Conservation (phyloP, 2,329 filamentous ascomycete genomes). For the Beauveria caledonica region DNA sequence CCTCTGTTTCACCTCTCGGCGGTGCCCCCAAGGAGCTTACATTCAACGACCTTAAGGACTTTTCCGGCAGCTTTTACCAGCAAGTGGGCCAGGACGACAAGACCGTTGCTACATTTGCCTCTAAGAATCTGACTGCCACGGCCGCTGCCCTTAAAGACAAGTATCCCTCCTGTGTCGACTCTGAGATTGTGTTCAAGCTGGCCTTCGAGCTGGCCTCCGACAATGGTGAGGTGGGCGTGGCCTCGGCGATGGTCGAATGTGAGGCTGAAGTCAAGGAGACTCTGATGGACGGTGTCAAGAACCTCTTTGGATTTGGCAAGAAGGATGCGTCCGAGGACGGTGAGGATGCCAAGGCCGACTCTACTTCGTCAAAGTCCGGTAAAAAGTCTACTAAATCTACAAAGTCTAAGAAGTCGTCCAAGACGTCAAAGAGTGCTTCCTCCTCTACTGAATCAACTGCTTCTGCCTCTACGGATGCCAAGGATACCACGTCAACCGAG, state of each 20-base stretch:
- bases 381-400: conserved; percentile 21
- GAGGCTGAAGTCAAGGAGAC: conserved; percentile 73
- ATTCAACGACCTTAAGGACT: conserved; percentile 75
- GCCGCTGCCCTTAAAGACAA: conserved; percentile 71
- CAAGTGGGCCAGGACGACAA: conserved; percentile 51
- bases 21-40: conserved; percentile 73
- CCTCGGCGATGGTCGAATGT: conserved; percentile 72
- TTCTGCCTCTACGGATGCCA: conserved; percentile 40
- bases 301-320: conserved; percentile 87
- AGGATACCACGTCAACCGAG: conserved; percentile 35
- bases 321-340: conserved; percentile 71
- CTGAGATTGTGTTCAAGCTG: conserved; percentile 74
- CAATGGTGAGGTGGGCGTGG: conserved; percentile 72
- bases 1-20: conserved; percentile 65
- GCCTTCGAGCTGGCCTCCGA: conserved; percentile 62
- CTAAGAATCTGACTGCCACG: conserved; percentile 78
- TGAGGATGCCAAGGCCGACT: conserved; percentile 17
- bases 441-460: conserved; percentile 22
- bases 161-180: conserved; percentile 62
- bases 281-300: conserved; percentile 90
- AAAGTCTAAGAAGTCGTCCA: conserved; percentile 1
- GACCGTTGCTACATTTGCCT: conserved; percentile 58
- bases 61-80: conserved; percentile 73
- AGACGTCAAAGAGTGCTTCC: conserved; percentile 15
- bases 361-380: conserved; percentile 28